Percentiles rank a stretch among this genome's conserved stretches.
Conservation (phyloP, 2,329 filamentous ascomycete species). For the Metarhizium guizhouense region DNA sequence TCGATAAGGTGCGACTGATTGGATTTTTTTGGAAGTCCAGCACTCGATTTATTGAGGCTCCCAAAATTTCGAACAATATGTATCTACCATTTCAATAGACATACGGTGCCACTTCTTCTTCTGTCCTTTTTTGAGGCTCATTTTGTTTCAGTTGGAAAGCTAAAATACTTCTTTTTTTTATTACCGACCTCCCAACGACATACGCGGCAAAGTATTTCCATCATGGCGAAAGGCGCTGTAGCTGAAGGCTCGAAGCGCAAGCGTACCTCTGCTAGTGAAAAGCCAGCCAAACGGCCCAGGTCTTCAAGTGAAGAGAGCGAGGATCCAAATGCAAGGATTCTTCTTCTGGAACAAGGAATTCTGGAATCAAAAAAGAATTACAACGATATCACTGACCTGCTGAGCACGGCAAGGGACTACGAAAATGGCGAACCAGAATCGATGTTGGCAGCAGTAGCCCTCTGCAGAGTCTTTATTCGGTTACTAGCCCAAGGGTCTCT, state of each 20-base stretch:
- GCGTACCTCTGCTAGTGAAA: slow-evolving; percentile 31
- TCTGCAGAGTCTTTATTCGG: slow-evolving; percentile 80
- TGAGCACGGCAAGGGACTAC: slow-evolving; percentile 44
- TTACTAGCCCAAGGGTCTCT: slow-evolving; percentile 68
- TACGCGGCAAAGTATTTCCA: not conserved
- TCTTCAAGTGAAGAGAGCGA: slow-evolving; percentile 37
- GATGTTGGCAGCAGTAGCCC: slow-evolving; percentile 64
- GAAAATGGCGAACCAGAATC: slow-evolving; percentile 42
- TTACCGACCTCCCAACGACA: too few species aligned
- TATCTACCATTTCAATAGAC: not conserved
- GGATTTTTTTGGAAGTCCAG: slow-evolving; percentile 1
- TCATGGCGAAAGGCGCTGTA: slow-evolving; percentile 17
- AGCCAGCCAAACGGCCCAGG: slow-evolving; percentile 42
- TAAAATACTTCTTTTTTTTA: not conserved
- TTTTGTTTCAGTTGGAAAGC: not conserved
- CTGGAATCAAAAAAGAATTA: slow-evolving; percentile 82
- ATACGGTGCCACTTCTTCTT: not conserved
- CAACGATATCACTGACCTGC: slow-evolving; percentile 74
- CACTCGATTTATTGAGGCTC: not conserved
- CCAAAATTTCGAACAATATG: not conserved
- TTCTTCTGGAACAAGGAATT: slow-evolving; percentile 71
- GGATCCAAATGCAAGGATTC: slow-evolving; percentile 55
- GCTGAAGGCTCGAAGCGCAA: slow-evolving; percentile 39
- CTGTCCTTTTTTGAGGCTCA: not conserved
- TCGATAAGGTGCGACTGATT: not conserved